phyloP scores from a whole-genome alignment of 2,329 filamentous ascomycete genomes.

The Beauveria scarabaeidicola region DNA sequence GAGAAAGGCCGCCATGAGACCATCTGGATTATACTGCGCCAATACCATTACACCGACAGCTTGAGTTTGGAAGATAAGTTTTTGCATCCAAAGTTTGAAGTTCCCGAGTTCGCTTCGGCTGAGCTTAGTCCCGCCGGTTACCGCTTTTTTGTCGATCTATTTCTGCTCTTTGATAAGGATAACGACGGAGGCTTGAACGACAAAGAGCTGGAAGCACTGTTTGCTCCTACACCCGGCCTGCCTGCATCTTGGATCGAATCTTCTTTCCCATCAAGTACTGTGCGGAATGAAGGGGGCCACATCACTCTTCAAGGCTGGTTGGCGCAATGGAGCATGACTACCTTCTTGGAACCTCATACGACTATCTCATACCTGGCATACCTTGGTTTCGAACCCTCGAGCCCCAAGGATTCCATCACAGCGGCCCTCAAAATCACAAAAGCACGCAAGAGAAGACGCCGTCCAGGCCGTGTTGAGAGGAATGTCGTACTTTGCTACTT shows the following conservation, averaged over 20 bases:
- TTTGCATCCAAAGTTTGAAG: conserved; percentile 86
- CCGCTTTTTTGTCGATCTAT: conserved; percentile 94
- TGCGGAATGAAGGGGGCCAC: conserved; percentile 88
- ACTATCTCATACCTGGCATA: conserved; percentile 95
- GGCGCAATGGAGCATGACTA: conserved; percentile 99
- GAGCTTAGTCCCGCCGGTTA: conserved; percentile 93
- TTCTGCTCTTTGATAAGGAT: conserved; percentile 91
- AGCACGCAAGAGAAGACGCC: conserved; percentile 73
- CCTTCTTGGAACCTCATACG: conserved; percentile 89
- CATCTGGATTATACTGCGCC: conserved; percentile 92
- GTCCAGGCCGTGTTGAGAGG: conserved; percentile 78
- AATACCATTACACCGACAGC: conserved; percentile 94
- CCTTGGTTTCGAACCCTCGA: conserved; percentile 80
- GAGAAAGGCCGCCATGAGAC: conserved; percentile 97
- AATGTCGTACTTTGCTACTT: conserved; percentile 95
- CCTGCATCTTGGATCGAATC: conserved; percentile 82
- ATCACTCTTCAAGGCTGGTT: conserved; percentile 97
- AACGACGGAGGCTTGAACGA: conserved; percentile 93
- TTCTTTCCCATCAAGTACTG: conserved; percentile 85
- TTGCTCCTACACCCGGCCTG: conserved; percentile 85
- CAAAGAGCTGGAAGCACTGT: conserved; percentile 73
- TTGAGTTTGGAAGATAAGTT: conserved; percentile 86
- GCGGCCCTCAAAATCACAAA: conserved; percentile 89
- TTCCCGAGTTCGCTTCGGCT: conserved; percentile 83
- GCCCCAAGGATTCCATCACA: conserved; percentile 67